Evolutionary conservation across 2,329 filamentous ascomycete species (phyloP).

Genomic region (Colletotrichum coccodes): DNA sequence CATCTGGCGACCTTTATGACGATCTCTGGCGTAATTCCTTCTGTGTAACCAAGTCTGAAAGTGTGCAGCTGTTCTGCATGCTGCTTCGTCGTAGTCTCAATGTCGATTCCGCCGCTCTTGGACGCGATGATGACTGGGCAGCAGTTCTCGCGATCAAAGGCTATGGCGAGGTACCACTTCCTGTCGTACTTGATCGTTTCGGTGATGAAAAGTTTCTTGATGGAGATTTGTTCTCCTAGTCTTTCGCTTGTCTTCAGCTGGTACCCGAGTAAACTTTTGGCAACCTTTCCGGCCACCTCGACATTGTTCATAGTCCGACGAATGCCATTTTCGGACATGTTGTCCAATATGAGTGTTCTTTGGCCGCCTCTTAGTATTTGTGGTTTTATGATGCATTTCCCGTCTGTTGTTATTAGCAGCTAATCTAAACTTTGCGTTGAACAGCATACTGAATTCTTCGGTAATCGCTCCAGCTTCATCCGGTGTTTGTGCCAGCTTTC

Average conservation of each 20-base stretch:
- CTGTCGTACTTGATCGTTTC: slow-evolving; percentile 42
- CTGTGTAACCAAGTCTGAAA: slow-evolving; percentile 39
- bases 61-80: slow-evolving; percentile 7
- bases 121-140: slow-evolving; percentile 50
- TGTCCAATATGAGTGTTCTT: not conserved
- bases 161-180: slow-evolving; percentile 53
- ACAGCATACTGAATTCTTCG: slow-evolving; percentile 37
- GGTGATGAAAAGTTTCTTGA: slow-evolving; percentile 48
- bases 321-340: slow-evolving; percentile 2
- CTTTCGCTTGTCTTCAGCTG: slow-evolving; percentile 3
- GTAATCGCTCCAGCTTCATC: slow-evolving; percentile 36
- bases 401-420: slow-evolving; percentile 28
- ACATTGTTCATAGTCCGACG: slow-evolving; percentile 27
- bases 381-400: slow-evolving; percentile 39
- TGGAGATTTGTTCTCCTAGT: not conserved
- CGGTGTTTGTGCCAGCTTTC: slow-evolving; percentile 34
- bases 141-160: slow-evolving; percentile 53
- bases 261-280: slow-evolving; percentile 35
- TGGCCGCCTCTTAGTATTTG: slow-evolving; percentile 36
- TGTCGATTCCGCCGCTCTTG: slow-evolving; percentile 30
- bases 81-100: slow-evolving; percentile 34
- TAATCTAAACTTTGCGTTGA: rapidly evolving
- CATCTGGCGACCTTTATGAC: slow-evolving; percentile 26
- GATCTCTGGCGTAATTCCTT: slow-evolving; percentile 40
- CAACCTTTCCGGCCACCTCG: slow-evolving; percentile 33